Percentiles rank a stretch among this genome's conserved stretches.
Conservation (phyloP, 2,329 filamentous ascomycete genomes). For the Pyrenochaeta sp. region DNA sequence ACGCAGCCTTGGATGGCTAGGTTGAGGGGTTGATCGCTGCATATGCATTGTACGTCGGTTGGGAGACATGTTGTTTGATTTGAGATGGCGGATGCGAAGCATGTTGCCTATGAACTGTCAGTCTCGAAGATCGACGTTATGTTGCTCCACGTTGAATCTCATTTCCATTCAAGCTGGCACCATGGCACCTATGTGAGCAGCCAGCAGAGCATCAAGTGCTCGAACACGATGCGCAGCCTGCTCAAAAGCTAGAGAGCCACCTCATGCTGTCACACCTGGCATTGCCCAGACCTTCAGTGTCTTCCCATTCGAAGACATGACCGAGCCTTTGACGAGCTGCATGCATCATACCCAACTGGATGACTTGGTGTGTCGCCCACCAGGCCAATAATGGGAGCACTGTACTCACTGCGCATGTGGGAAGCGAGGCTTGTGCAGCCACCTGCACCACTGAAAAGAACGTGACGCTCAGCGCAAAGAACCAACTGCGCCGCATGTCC, state of each 20-base stretch:
- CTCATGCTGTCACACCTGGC: not conserved
- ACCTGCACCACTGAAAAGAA: not conserved
- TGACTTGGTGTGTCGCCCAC: not conserved
- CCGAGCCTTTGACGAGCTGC: not conserved
- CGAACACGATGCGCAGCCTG: not conserved
- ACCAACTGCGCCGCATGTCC: not conserved
- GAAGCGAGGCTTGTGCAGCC: constrained; percentile 5
- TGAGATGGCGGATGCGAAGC: constrained; percentile 8
- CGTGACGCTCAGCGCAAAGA: not conserved
- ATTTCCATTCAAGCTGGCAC: too few species aligned
- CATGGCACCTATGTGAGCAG: too few species aligned
- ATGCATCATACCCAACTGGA: not conserved
- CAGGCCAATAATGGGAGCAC: not conserved
- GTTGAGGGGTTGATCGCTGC: constrained; percentile 10
- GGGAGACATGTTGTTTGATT: constrained; percentile 14
- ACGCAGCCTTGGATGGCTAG: constrained; percentile 20
- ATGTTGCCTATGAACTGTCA: constrained; percentile 8
- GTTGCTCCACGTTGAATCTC: not conserved
- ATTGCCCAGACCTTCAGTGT: too few species aligned
- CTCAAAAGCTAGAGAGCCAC: not conserved
- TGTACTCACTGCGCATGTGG: constrained; percentile 8
- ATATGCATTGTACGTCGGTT: constrained; percentile 20
- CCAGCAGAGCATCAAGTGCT: not conserved
- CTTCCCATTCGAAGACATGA: not conserved
- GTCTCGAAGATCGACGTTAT: not conserved